Evolutionary conservation across 495 filamentous ascomycete genomes (phyloP).

Genomic region (Penicillium roqueforti): DNA sequence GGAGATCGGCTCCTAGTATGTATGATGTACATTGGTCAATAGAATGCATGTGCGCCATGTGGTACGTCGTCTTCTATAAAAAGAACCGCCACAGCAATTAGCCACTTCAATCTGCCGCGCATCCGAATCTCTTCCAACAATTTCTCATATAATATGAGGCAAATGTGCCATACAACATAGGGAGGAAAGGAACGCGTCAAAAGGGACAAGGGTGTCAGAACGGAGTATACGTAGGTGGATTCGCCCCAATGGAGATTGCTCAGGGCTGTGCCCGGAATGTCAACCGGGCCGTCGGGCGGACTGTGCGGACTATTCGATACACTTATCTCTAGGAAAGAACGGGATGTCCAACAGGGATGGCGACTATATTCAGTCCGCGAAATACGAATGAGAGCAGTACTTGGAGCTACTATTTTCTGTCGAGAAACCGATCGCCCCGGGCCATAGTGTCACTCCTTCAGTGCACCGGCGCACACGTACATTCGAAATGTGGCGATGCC

Average conservation of each 20-base stretch:
- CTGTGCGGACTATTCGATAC: neutral
- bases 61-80: constrained; percentile 5
- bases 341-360: neutral
- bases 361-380: neutral
- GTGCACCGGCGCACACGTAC: neutral
- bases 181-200: neutral
- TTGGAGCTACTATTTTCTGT: neutral
- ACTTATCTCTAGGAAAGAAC: neutral
- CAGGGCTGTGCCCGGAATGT: neutral
- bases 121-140: neutral
- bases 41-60: neutral
- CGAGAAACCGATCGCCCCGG: neutral
- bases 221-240: neutral
- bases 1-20: neutral
- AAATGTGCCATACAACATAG: neutral
- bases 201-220: neutral
- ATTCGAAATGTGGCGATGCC: neutral
- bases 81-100: constrained; percentile 1
- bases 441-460: neutral
- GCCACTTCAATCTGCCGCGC: neutral
- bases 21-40: neutral
- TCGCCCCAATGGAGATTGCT: neutral
- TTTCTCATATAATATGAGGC: neutral
- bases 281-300: neutral
- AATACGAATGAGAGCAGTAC: neutral